Conservation (phyloP, 2,329 filamentous ascomycete species). For the Botrytis fragariae region DNA sequence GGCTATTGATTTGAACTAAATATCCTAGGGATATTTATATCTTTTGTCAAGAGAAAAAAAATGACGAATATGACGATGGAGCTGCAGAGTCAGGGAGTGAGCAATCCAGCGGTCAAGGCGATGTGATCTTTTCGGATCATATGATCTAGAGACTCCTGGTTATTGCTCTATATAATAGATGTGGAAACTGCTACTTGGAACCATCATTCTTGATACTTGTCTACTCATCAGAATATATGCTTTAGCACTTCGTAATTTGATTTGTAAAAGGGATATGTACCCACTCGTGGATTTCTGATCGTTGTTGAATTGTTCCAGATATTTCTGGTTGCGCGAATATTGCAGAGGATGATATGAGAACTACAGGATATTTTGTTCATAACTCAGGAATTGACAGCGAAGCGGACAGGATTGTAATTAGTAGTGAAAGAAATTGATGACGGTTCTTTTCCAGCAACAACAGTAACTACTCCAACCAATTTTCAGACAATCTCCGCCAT, state of each 20-base stretch:
- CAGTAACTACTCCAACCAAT: too few relatives aligned
- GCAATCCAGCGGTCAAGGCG: rapidly evolving
- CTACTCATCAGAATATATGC: too few relatives aligned
- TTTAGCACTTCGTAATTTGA: not conserved
- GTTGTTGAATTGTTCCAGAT: rapidly evolving
- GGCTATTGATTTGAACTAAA: too few relatives aligned
- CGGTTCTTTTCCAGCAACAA: too few relatives aligned
- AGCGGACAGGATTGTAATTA: rapidly evolving
- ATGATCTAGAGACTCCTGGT: not conserved
- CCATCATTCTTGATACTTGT: not conserved
- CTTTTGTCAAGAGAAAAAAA: not conserved
- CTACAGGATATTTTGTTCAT: too few relatives aligned
- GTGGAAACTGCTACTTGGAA: not conserved
- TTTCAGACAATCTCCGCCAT: too few relatives aligned
- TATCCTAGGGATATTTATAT: not conserved
- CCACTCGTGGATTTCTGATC: rapidly evolving
- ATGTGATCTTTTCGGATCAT: not conserved
- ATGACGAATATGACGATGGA: not conserved
- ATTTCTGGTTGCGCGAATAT: too few relatives aligned
- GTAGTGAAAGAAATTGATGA: rapidly evolving
- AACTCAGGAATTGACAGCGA: too few relatives aligned
- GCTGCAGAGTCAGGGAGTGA: not conserved
- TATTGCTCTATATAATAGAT: not conserved
- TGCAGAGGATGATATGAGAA: too few relatives aligned
- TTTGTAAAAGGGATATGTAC: rapidly evolving